Percentiles rank a stretch among this genome's conserved stretches.
Conservation (phyloP, 768 basidiomycete genomes). For the Tulasnella sp. region DNA sequence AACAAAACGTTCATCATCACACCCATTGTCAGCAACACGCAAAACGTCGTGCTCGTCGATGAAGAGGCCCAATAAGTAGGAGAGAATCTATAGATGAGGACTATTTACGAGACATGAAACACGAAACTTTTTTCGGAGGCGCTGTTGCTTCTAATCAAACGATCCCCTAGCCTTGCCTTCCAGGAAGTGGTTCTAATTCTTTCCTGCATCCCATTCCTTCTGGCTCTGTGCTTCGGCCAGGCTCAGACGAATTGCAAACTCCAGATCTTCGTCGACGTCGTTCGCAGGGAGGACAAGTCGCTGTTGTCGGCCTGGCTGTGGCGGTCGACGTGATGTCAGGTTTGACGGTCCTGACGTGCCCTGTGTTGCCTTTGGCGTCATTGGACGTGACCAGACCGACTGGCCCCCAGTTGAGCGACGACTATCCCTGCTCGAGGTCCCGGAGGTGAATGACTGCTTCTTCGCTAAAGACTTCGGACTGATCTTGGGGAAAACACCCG, state of each 20-base stretch:
- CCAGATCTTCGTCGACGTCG: slow-evolving; percentile 52
- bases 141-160: background rate
- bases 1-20: background rate
- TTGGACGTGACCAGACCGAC: background rate
- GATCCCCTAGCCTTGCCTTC: background rate
- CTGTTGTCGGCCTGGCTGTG: background rate
- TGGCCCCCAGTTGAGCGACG: background rate
- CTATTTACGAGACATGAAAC: background rate
- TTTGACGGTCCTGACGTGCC: background rate
- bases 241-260: slow-evolving; percentile 56
- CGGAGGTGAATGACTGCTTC: background rate
- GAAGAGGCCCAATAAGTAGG: background rate
- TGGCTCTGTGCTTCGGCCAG: slow-evolving; percentile 47
- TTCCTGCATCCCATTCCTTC: background rate
- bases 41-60: background rate
- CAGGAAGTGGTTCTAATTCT: background rate
- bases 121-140: background rate
- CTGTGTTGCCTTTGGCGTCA: background rate
- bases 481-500: background rate
- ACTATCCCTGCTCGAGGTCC: background rate
- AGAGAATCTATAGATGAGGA: background rate
- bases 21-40: background rate
- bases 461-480: background rate
- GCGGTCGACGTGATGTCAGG: background rate
- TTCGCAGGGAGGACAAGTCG: slow-evolving; percentile 17